Base-by-base conservation (phyloP, 2,329 filamentous ascomycete species). In the Lecanosticta acicola region DNA sequence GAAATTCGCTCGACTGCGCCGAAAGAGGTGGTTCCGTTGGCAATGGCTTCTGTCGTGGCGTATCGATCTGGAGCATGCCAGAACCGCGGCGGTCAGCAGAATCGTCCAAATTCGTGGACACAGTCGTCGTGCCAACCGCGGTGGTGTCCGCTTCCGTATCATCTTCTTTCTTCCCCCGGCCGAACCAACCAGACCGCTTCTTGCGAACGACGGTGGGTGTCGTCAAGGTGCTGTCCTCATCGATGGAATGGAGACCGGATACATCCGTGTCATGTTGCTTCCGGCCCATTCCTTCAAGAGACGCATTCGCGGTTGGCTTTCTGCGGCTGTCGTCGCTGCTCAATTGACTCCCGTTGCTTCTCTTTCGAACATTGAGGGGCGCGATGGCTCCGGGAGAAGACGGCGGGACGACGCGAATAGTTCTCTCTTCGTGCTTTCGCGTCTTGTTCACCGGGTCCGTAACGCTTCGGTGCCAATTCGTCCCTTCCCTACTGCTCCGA, bases 351-450 rank as follows among this genome's bases (percentile, higher is more conserved):
- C 59, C 14, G 57, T 51, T 58, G 45, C 54, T 57, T 8, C 67
- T 67, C 65, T 81, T 81, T 39, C 75, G 71, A 34, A 81, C 75
- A 39, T 73, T 76, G 37, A 81, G 65, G 2, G 78, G 76, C 32
- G 73, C 75, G 5, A 78, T 66, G 4, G 68, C 70, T 8, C 37
- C 39, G n/a, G 71, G 59, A 3, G 76, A 73, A 29, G 74, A 75
- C 8, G 72, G 70, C 20, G 75, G 70, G 2, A 83, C 78, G 52
- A 82, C 66, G 10, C 80, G 72, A 35, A 83, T 78, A 0, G 78
- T 81, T 21, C 68, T 64, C 37, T 60, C 59, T 19, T 58, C 49
- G 58, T 58, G 18, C 61, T 61, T 49, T 52, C 63, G 47, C 47
- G 59, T 44, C 45, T 61, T 53, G 35, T 49, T 46, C 10, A 66